Conservation (phyloP, 2,329 filamentous ascomycete genomes). For the Cordyceps cateniannulata region DNA sequence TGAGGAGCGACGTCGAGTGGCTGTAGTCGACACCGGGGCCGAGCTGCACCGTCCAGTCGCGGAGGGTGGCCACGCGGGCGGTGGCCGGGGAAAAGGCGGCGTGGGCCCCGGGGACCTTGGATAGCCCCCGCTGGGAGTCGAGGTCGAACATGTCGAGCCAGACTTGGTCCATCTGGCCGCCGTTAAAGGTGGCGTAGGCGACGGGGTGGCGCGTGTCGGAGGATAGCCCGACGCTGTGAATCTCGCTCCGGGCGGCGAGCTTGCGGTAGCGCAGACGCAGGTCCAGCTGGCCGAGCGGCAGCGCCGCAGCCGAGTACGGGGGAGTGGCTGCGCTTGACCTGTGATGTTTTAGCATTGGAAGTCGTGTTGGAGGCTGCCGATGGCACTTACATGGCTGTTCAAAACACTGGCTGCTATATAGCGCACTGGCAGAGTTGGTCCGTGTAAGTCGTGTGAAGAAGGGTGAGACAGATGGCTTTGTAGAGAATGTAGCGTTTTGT, state of each 20-base stretch:
- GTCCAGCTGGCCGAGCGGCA: conserved; percentile 12
- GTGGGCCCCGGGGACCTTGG: conserved; percentile 25
- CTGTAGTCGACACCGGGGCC: conserved; percentile 24
- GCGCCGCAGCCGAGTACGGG: conserved; percentile 2
- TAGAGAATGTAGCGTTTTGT: not conserved
- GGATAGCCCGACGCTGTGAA: conserved; percentile 26
- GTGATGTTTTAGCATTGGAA: not conserved
- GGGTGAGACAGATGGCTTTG: too few relatives aligned
- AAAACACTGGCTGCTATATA: not conserved
- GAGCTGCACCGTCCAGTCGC: conserved; percentile 26
- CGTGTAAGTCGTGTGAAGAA: not conserved
- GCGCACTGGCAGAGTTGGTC: not conserved
- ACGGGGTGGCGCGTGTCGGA: conserved; percentile 16
- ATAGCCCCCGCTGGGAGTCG: conserved; percentile 20
- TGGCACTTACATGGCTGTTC: not conserved
- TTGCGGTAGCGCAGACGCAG: conserved; percentile 24
- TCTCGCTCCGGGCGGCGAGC: conserved; percentile 24
- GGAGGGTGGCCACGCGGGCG: conserved; percentile 23
- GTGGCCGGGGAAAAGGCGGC: conserved; percentile 23
- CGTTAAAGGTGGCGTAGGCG: conserved; percentile 26
- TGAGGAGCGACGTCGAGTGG: conserved; percentile 24
- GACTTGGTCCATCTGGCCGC: conserved; percentile 23
- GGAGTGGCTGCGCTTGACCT: not conserved
- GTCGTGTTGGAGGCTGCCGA: not conserved
- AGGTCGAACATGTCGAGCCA: conserved; percentile 32